These are phyloP conservation scores for Lasiodiplodia hormozganensis DNA, from an alignment of 2,329 filamentous ascomycete species.

Conservation along the genomic window DNA sequence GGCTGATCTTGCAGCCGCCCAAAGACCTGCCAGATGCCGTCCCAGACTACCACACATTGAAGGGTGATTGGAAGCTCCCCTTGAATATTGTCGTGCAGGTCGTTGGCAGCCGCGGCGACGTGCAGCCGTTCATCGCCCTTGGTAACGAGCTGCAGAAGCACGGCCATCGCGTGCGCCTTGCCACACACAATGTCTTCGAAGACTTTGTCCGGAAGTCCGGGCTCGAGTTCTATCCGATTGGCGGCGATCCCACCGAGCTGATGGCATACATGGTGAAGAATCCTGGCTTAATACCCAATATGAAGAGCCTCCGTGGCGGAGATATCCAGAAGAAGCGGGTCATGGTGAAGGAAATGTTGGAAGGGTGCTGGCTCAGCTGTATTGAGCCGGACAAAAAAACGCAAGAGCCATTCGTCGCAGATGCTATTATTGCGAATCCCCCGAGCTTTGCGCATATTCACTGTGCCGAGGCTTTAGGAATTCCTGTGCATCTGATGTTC, in stretches of 20 bases:
- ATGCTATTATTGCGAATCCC: conserved; percentile 36
- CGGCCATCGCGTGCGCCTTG: conserved; percentile 63
- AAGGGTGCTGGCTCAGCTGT: conserved; percentile 44
- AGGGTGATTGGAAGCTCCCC: neutral
- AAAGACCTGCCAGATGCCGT: neutral
- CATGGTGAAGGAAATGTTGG: conserved; percentile 40
- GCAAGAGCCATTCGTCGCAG: conserved; percentile 31
- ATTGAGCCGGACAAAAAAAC: conserved; percentile 24
- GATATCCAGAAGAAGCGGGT: conserved; percentile 37
- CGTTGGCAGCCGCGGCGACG: conserved; percentile 61
- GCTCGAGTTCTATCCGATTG: conserved; percentile 65
- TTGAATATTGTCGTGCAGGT: conserved; percentile 64
- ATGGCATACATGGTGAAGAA: conserved; percentile 80
- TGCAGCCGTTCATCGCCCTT: conserved; percentile 66
- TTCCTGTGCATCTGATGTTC: conserved; percentile 36
- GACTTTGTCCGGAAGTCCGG: conserved; percentile 61
- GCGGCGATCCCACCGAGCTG: conserved; percentile 61
- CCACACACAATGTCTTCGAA: conserved; percentile 63
- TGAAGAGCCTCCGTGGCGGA: conserved; percentile 39
- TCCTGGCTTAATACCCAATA: conserved; percentile 63
- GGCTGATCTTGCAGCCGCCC: neutral
- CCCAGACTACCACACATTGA: no score
- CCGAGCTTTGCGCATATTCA: conserved; percentile 34
- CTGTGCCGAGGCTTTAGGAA: conserved; percentile 32
- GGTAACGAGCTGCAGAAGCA: conserved; percentile 58